A percentile compares a stretch with the other conserved stretches of the same genome.
Evolutionary conservation across 2,329 filamentous ascomycete genomes (phyloP).

Genomic region (Ophiostoma australiae): DNA sequence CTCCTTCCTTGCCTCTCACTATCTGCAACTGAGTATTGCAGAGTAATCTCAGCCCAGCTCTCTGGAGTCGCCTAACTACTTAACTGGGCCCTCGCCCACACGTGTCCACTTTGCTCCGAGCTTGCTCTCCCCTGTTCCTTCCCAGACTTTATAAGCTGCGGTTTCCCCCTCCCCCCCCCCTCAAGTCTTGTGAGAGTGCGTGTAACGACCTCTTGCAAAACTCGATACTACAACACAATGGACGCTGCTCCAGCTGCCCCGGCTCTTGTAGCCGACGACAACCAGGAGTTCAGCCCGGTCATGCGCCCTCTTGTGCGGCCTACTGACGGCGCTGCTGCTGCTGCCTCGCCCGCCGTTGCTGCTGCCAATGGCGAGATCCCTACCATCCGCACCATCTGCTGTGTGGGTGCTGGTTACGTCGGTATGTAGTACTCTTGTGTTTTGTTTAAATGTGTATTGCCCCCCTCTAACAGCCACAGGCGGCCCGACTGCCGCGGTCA

Average conservation of each 20-base stretch:
- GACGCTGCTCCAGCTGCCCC: slow-evolving; percentile 41
- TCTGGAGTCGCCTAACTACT: slow-evolving; percentile 5
- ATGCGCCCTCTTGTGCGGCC: slow-evolving; percentile 33
- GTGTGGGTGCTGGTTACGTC: slow-evolving; percentile 70
- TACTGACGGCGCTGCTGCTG: slow-evolving; percentile 17
- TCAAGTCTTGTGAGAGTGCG: neutral
- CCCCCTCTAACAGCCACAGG: slow-evolving; percentile 40
- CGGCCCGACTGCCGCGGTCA: slow-evolving; percentile 68
- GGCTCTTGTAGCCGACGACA: slow-evolving; percentile 42
- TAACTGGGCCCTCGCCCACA: slow-evolving; percentile 19
- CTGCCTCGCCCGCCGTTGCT: slow-evolving; percentile 7
- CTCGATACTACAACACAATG: slow-evolving; percentile 21
- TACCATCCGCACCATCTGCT: slow-evolving; percentile 59
- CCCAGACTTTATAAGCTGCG: slow-evolving; percentile 2
- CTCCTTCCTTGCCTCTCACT: neutral
- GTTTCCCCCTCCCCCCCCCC: neutral
- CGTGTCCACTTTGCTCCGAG: slow-evolving; percentile 22
- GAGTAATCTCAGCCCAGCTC: slow-evolving; percentile 7
- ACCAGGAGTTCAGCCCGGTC: slow-evolving; percentile 40
- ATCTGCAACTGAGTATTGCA: neutral
- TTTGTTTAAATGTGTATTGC: too few species aligned
- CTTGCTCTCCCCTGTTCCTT: neutral
- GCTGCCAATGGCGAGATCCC: slow-evolving; percentile 12
- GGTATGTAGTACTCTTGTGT: slow-evolving; percentile 50
- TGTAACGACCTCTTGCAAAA: neutral